A percentile compares a stretch with the other conserved stretches of the same genome.
These are phyloP conservation scores for Hypoxylon sp. DNA, from an alignment of 2,329 filamentous ascomycete species.

Conservation along the genomic window DNA sequence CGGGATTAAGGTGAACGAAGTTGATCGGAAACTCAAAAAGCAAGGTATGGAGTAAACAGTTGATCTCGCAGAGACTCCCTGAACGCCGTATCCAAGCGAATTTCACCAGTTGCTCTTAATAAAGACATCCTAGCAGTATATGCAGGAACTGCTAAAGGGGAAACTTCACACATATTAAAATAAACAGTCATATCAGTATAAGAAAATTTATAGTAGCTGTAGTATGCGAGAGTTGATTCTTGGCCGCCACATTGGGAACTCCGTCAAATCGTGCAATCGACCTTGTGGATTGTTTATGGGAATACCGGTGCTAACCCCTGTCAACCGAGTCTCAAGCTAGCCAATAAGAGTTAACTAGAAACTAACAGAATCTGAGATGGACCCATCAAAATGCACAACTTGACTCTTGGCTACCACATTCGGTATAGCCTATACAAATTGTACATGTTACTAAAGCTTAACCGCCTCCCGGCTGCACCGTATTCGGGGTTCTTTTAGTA, in stretches of 20 bases:
- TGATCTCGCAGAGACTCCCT: neutral
- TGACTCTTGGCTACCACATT: constrained; percentile 51
- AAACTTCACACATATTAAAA: neutral
- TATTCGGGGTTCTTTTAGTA: constrained; percentile 30
- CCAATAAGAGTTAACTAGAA: constrained; percentile 6
- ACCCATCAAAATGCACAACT: constrained; percentile 43
- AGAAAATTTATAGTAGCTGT: constrained; percentile 8
- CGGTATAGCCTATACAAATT: constrained; percentile 39
- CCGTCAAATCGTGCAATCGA: constrained; percentile 32
- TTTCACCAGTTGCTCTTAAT: neutral
- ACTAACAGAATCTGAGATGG: constrained; percentile 15
- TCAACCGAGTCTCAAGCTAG: constrained; percentile 6
- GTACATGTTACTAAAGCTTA: constrained; percentile 22
- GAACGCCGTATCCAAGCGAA: constrained; percentile 10
- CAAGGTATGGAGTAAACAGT: neutral
- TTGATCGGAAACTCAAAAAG: neutral
- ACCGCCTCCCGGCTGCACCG: constrained; percentile 23
- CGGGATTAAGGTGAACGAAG: neutral
- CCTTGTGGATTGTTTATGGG: constrained; percentile 23
- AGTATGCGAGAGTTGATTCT: constrained; percentile 48
- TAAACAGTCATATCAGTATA: constrained; percentile 23
- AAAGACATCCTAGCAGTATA: constrained; percentile 28
- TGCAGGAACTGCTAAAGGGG: constrained; percentile 9
- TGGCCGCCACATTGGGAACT: constrained; percentile 44
- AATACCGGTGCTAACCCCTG: constrained; percentile 7